Evolutionary conservation across 495 filamentous ascomycete species (phyloP).

Genomic region (Penicillium samsonianum): DNA sequence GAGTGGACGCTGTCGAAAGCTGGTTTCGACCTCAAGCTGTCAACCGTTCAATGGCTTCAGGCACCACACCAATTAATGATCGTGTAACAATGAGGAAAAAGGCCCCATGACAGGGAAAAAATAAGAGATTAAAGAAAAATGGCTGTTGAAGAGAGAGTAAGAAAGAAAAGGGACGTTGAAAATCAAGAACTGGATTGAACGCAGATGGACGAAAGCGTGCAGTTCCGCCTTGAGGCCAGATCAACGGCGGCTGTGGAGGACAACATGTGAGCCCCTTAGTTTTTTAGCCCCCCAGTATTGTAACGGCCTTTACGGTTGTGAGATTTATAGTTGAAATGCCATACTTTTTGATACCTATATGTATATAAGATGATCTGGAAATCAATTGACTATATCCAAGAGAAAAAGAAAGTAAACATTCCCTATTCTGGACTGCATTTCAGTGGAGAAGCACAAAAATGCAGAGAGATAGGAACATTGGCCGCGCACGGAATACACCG

Average conservation of each 20-base stretch:
- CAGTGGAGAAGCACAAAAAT: neutral
- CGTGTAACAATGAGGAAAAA: conserved; percentile 34
- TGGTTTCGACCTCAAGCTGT: conserved; percentile 23
- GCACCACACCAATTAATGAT: conserved; percentile 44
- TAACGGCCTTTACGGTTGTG: conserved; percentile 1
- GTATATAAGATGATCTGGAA: neutral
- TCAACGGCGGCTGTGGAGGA: conserved; percentile 30
- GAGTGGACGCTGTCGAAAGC: conserved; percentile 18
- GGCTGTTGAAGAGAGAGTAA: conserved; percentile 20
- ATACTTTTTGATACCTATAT: neutral
- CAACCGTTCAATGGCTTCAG: conserved; percentile 21
- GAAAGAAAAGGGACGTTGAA: conserved; percentile 25
- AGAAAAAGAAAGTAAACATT: conserved; percentile 7
- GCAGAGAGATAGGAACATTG: conserved; percentile 5
- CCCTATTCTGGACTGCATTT: conserved; percentile 3
- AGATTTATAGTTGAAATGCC: neutral
- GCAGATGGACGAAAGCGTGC: conserved; percentile 38
- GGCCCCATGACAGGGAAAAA: conserved; percentile 41
- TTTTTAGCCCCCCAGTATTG: conserved; percentile 15
- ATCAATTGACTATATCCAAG: neutral
- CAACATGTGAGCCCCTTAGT: conserved; percentile 26
- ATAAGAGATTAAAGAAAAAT: conserved; percentile 23
- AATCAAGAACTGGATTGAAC: conserved; percentile 31
- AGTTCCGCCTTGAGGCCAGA: conserved; percentile 38
- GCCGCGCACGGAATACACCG: conserved; percentile 10